Percentiles rank a stretch among this genome's conserved stretches.
Conservation (phyloP, 1,139 yeast species). For the Yamadazyma mexicana region DNA sequence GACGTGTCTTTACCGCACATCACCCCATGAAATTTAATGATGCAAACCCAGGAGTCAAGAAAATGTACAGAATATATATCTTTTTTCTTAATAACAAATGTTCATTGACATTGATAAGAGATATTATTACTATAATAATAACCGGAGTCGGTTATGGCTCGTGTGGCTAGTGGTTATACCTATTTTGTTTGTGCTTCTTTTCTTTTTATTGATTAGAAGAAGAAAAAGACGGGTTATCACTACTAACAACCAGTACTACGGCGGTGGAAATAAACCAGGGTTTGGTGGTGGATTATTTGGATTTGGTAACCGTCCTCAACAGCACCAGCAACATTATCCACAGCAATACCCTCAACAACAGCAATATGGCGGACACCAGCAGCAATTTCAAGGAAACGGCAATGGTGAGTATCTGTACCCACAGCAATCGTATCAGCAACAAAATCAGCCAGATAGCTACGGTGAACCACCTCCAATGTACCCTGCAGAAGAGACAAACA, state of each 20-base stretch:
- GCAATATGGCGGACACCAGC: no score
- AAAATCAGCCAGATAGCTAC: conserved; percentile 7
- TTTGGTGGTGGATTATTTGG: conserved; percentile 5
- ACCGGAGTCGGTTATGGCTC: conserved; percentile 8
- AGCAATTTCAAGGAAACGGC: background rate
- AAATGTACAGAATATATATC: background rate
- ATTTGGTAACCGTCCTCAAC: conserved; percentile 4
- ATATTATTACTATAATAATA: conserved; percentile 6
- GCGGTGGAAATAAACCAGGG: conserved; percentile 1
- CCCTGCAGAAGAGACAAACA: conserved; percentile 10
- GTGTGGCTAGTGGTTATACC: conserved; percentile 11
- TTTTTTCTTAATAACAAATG: conserved; percentile 2
- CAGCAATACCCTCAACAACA: conserved; percentile 6
- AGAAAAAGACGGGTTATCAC: conserved; percentile 3
- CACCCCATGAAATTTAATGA: no score
- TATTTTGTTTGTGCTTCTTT: conserved; percentile 4
- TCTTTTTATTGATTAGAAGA: conserved; percentile 6
- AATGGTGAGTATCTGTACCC: conserved; percentile 3
- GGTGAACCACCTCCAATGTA: conserved; percentile 18
- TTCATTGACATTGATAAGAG: conserved; percentile 7
- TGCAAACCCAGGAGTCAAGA: background rate
- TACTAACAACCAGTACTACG: conserved; percentile 8
- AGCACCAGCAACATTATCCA: conserved; percentile 6
- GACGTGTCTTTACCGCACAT: no score
- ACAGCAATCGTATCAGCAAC: conserved; percentile 8